Percentiles rank a stretch among this genome's conserved stretches.
phyloP scores from a whole-genome alignment of 768 basidiomycete species.

The Russula sp. region DNA sequence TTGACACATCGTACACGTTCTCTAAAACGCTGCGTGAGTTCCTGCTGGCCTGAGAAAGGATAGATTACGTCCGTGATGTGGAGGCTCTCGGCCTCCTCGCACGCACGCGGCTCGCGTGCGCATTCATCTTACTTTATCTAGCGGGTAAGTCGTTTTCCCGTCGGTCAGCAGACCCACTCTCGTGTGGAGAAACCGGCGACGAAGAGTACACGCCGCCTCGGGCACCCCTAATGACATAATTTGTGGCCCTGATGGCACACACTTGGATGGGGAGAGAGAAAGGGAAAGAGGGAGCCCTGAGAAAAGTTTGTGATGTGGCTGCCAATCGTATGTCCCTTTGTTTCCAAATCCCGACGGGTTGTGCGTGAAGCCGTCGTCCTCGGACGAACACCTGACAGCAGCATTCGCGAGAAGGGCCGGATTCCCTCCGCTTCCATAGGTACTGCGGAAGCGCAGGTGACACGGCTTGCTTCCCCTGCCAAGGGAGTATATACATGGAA shows the following conservation, averaged over 20 bases:
- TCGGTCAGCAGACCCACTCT: background rate
- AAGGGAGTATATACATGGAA: background rate
- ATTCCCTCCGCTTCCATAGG: constrained; percentile 9
- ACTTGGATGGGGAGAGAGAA: background rate
- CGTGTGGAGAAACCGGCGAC: background rate
- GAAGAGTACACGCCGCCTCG: background rate
- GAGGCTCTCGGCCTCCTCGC: background rate
- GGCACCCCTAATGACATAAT: constrained; percentile 14
- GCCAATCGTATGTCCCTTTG: constrained; percentile 15
- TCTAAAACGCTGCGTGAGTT: constrained; percentile 6
- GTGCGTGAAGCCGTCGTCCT: constrained; percentile 16
- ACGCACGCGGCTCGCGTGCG: constrained; percentile 1
- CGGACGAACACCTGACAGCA: constrained; percentile 18
- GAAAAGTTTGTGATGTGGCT: constrained; percentile 7
- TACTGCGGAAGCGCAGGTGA: constrained; percentile 5
- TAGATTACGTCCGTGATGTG: constrained; percentile 17
- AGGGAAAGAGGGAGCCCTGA: background rate
- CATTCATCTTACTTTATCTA: constrained; percentile 4
- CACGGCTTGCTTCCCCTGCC: background rate
- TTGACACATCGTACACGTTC: constrained; percentile 19
- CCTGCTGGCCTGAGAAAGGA: constrained; percentile 8
- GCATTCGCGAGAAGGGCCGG: constrained; percentile 14
- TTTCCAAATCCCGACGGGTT: constrained; percentile 6
- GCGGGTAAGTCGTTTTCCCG: background rate
- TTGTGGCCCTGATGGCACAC: constrained; percentile 1